These are phyloP conservation scores for Pythium scleroteichum DNA, from an alignment of 352 stramenopile genomes.

Conservation along the genomic window DNA sequence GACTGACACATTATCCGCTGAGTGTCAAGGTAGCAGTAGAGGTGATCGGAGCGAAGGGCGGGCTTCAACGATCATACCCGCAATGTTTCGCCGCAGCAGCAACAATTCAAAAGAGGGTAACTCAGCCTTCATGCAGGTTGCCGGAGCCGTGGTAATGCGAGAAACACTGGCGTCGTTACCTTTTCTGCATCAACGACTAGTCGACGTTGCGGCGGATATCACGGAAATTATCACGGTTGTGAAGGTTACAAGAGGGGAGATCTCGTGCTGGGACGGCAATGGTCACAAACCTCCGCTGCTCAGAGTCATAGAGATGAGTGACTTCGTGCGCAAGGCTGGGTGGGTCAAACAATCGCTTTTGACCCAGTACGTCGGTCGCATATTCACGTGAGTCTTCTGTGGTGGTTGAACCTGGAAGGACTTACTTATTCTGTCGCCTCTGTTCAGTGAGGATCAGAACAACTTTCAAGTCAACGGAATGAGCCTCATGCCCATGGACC, in stretches of 20 bases:
- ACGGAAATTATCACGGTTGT: conserved; percentile 73
- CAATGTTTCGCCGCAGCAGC: conserved; percentile 25
- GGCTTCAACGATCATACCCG: background rate
- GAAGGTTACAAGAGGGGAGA: conserved; percentile 75
- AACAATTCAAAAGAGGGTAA: conserved; percentile 32
- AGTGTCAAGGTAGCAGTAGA: background rate
- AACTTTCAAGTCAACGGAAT: conserved; percentile 51
- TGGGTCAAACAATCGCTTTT: conserved; percentile 74
- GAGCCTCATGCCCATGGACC: conserved; percentile 46
- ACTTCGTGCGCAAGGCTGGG: conserved; percentile 71
- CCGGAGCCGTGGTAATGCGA: conserved; percentile 24
- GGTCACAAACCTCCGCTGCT: conserved; percentile 44
- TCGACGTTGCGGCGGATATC: conserved; percentile 46
- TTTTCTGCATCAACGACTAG: conserved; percentile 50
- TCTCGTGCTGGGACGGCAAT: conserved; percentile 68
- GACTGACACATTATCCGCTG: background rate
- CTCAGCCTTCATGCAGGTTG: conserved; percentile 14
- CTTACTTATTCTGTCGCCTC: background rate
- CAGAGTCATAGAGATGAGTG: conserved; percentile 68
- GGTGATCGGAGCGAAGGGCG: background rate
- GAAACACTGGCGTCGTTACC: conserved; percentile 36
- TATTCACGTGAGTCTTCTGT: conserved; percentile 47
- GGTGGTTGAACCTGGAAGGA: background rate
- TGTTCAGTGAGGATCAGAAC: conserved; percentile 40
- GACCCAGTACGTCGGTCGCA: conserved; percentile 70